These are phyloP conservation scores for Dionaea muscipula DNA, from an alignment of 179 eudicot species.

Conservation along the genomic window DNA sequence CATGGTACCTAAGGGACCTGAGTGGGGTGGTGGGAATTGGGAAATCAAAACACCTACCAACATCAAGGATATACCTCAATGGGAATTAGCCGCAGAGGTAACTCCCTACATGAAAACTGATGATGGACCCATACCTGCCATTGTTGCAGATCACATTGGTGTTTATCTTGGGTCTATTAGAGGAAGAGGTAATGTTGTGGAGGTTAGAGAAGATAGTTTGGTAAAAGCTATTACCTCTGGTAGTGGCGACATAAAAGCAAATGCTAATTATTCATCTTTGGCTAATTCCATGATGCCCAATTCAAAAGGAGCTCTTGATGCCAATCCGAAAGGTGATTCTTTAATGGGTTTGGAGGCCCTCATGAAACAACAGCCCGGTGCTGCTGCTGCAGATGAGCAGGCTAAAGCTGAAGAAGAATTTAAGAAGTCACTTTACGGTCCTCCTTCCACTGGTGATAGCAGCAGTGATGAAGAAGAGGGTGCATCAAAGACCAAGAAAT, in stretches of 20 bases:
- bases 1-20: conserved; percentile 97
- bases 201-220: conserved; percentile 90
- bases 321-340: conserved; percentile 39
- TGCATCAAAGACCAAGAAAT: conserved; percentile 56
- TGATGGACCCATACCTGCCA: conserved; percentile 90
- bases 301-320: conserved; percentile 23
- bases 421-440: conserved; percentile 69
- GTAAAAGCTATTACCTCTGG: conserved; percentile 66
- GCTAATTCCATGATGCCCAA: conserved; percentile 35
- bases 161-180: conserved; percentile 78
- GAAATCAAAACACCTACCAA: conserved; percentile 84
- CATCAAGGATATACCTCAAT: conserved; percentile 78
- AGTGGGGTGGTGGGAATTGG: conserved; percentile 99
- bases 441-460: conserved; percentile 65
- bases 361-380: conserved; percentile 33
- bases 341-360: conserved; percentile 73
- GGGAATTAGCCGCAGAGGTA: conserved; percentile 96
- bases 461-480: conserved; percentile 89
- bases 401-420: conserved; percentile 94
- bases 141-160: conserved; percentile 86
- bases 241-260: conserved; percentile 29
- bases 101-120: conserved; percentile 96
- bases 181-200: conserved; percentile 87
- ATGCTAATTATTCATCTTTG: conserved; percentile 32
- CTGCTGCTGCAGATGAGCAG: conserved; percentile 63